These are phyloP conservation scores for Blastocystis sp. DNA, from an alignment of 352 stramenopile species.

Conservation along the genomic window DNA sequence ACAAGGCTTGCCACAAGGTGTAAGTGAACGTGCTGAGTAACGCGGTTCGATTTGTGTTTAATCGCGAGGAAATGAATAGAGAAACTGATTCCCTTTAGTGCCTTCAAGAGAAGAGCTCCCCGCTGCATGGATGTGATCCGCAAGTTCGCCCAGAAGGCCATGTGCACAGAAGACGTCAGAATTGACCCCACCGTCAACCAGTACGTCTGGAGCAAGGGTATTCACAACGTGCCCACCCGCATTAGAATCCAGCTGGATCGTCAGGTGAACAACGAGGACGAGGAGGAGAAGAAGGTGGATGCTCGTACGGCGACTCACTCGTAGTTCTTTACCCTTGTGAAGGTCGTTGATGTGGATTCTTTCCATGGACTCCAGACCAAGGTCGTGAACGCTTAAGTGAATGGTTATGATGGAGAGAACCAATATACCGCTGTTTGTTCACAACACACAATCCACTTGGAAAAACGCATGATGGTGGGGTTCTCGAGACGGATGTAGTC, in stretches of 20 bases:
- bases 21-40: conserved; percentile 71
- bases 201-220: conserved; percentile 92
- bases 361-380: conserved; percentile 68
- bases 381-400: conserved; percentile 9
- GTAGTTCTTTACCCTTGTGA: conserved; percentile 65
- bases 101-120: conserved; percentile 95
- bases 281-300: conserved; percentile 96
- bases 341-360: conserved; percentile 67
- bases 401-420: conserved; percentile 47
- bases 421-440: conserved; percentile 17
- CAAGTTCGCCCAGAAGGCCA: conserved; percentile 91
- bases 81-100: conserved; percentile 72
- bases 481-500: conserved; percentile 60
- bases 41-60: conserved; percentile 69
- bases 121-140: conserved; percentile 93
- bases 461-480: conserved; percentile 46
- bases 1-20: conserved; percentile 88
- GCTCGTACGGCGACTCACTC: not conserved
- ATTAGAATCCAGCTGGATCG: conserved; percentile 92
- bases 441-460: conserved; percentile 56
- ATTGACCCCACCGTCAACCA: conserved; percentile 93
- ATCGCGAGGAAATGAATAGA: conserved; percentile 23
- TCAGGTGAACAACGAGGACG: conserved; percentile 89
- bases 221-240: conserved; percentile 93
- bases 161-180: conserved; percentile 93